Evolutionary conservation across 2,329 filamentous ascomycete genomes (phyloP).

Genomic region (Thyridium curvatum): DNA sequence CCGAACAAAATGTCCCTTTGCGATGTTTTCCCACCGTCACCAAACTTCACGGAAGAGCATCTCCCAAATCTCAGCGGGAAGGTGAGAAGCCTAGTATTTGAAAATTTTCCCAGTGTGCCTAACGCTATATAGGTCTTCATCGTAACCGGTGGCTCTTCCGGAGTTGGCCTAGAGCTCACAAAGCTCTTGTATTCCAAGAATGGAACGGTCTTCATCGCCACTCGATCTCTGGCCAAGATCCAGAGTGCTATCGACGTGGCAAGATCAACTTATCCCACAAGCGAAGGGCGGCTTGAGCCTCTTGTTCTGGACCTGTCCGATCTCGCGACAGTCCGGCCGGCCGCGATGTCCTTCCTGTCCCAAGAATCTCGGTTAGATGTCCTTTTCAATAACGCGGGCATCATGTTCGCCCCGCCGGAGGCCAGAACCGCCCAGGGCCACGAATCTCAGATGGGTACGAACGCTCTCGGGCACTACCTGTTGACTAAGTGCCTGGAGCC

Average conservation of each 20-base stretch:
- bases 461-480: slow-evolving; percentile 14
- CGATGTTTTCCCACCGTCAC: too few relatives aligned
- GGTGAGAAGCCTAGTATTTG: too few relatives aligned
- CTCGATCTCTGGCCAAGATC: slow-evolving; percentile 17
- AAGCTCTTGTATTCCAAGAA: slow-evolving; percentile 41
- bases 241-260: background rate
- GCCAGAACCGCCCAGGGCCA: slow-evolving; percentile 18
- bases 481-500: slow-evolving; percentile 15
- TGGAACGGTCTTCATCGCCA: slow-evolving; percentile 41
- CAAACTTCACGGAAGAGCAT: too few relatives aligned
- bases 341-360: slow-evolving; percentile 19
- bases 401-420: slow-evolving; percentile 21
- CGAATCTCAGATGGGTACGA: slow-evolving; percentile 15
- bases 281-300: slow-evolving; percentile 26
- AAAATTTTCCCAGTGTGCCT: too few relatives aligned
- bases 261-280: slow-evolving; percentile 17
- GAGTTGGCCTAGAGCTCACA: slow-evolving; percentile 36
- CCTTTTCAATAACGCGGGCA: slow-evolving; percentile 30
- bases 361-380: slow-evolving; percentile 23
- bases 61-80: too few relatives aligned
- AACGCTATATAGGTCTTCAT: slow-evolving; percentile 21
- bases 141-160: slow-evolving; percentile 30
- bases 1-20: too few relatives aligned
- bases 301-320: slow-evolving; percentile 30
- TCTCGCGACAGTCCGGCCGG: slow-evolving; percentile 16